These are phyloP conservation scores for Metschnikowia henanensis DNA, from an alignment of 805 yeast species.

Conservation along the genomic window DNA sequence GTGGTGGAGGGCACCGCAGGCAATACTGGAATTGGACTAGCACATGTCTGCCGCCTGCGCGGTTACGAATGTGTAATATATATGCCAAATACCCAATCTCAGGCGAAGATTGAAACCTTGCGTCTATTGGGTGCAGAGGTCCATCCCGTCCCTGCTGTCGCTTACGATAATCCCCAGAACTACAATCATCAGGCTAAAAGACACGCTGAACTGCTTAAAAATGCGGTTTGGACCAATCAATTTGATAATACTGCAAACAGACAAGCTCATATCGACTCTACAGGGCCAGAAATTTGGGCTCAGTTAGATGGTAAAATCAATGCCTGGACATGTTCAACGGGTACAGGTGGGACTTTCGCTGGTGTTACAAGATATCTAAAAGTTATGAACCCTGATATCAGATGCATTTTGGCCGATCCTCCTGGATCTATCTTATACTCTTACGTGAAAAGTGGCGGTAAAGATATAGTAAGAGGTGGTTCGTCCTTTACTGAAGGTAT, in stretches of 20 bases:
- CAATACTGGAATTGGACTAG: slow-evolving; percentile 92
- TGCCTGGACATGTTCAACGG: slow-evolving; percentile 88
- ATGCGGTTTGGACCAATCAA: slow-evolving; percentile 93
- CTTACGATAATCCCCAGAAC: slow-evolving; percentile 78
- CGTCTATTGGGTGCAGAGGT: slow-evolving; percentile 83
- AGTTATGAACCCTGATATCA: slow-evolving; percentile 57
- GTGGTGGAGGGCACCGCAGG: slow-evolving; percentile 95
- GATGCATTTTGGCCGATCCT: slow-evolving; percentile 83
- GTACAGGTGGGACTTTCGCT: slow-evolving; percentile 92
- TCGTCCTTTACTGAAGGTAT: slow-evolving; percentile 93
- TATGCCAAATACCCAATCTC: slow-evolving; percentile 91
- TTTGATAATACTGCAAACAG: slow-evolving; percentile 88
- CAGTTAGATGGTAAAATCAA: slow-evolving; percentile 77
- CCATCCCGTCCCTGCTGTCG: slow-evolving; percentile 84
- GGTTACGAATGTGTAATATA: slow-evolving; percentile 85
- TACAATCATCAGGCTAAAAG: slow-evolving; percentile 85
- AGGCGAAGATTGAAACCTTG: slow-evolving; percentile 73
- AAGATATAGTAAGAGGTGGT: slow-evolving; percentile 69
- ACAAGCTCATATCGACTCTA: slow-evolving; percentile 83
- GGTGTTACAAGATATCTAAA: slow-evolving; percentile 82
- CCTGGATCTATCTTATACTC: slow-evolving; percentile 88
- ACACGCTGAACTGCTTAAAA: slow-evolving; percentile 72
- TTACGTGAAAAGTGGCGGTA: slow-evolving; percentile 69
- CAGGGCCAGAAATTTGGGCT: slow-evolving; percentile 92
- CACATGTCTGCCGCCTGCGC: slow-evolving; percentile 73